Percentiles rank a stretch among this genome's conserved stretches.
Conservation (phyloP, 352 stramenopile species). For the Pythium chondricola region DNA sequence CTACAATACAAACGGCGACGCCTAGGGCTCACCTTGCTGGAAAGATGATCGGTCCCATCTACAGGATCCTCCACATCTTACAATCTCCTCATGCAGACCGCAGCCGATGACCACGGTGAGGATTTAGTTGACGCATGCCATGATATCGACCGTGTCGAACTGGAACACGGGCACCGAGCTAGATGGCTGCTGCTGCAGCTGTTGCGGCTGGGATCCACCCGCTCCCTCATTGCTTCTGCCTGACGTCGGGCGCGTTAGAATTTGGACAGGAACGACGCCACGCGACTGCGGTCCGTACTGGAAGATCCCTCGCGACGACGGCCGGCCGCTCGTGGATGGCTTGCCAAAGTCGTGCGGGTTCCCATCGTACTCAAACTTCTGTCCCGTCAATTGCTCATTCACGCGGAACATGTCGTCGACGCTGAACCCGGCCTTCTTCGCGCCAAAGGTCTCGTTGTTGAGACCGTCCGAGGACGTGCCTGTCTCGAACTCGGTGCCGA, state of each 20-base stretch:
- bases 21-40: background rate
- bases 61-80: slow-evolving; percentile 4
- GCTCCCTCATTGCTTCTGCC: too few species aligned
- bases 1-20: slow-evolving; percentile 11
- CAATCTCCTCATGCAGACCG: slow-evolving; percentile 3
- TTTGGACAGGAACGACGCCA: slow-evolving; percentile 35
- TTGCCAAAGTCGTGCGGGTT: slow-evolving; percentile 94
- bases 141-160: slow-evolving; percentile 83
- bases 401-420: slow-evolving; percentile 95
- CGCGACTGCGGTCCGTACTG: slow-evolving; percentile 36
- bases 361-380: slow-evolving; percentile 93
- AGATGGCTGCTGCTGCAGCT: slow-evolving; percentile 28
- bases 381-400: slow-evolving; percentile 88
- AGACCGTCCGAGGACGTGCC: slow-evolving; percentile 81
- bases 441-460: slow-evolving; percentile 86
- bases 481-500: slow-evolving; percentile 78
- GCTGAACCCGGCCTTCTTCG: slow-evolving; percentile 65
- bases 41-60: slow-evolving; percentile 22
- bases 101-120: slow-evolving; percentile 11
- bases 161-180: slow-evolving; percentile 36
- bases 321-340: slow-evolving; percentile 9
- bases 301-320: slow-evolving; percentile 36
- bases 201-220: slow-evolving; percentile 9
- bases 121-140: slow-evolving; percentile 74
- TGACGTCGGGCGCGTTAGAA: slow-evolving; percentile 32